These are phyloP conservation scores for Erodium texanum DNA, from an alignment of 441 rosid species.

Conservation along the genomic window DNA sequence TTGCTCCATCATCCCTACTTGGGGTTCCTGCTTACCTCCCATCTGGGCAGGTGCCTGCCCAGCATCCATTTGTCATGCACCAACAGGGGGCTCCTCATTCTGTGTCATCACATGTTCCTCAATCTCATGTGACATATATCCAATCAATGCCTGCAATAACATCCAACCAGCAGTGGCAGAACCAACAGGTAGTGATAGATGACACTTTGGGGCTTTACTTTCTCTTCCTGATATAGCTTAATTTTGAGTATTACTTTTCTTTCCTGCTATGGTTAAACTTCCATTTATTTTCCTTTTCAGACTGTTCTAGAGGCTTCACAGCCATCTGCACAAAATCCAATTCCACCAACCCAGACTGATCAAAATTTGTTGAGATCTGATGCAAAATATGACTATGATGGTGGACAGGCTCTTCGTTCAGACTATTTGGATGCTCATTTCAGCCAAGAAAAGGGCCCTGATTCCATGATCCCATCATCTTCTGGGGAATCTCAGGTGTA, in stretches of 20 bases:
- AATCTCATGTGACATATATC: conserved; percentile 50
- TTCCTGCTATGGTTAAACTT: conserved; percentile 8
- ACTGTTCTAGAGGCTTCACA: conserved; percentile 44
- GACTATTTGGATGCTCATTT: conserved; percentile 44
- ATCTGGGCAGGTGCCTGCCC: conserved; percentile 63
- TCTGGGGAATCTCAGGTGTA: conserved; percentile 56
- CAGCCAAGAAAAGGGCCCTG: conserved; percentile 37
- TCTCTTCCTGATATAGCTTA: conserved; percentile 4
- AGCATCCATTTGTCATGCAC: conserved; percentile 70
- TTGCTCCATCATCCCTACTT: conserved; percentile 50
- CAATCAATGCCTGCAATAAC: conserved; percentile 39
- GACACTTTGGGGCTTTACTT: neutral
- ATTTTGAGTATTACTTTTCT: neutral
- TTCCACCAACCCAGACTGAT: conserved; percentile 43
- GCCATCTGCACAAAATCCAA: conserved; percentile 39
- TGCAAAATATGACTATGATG: conserved; percentile 46
- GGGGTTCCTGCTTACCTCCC: conserved; percentile 67
- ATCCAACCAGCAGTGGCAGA: conserved; percentile 61
- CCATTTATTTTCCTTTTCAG: conserved; percentile 29
- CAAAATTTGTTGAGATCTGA: conserved; percentile 40
- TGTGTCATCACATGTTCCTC: conserved; percentile 49
- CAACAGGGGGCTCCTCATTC: conserved; percentile 66
- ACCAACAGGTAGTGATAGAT: conserved; percentile 44
- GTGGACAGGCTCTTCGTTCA: conserved; percentile 49
- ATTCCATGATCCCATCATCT: conserved; percentile 38